A percentile compares a stretch with the other conserved stretches of the same genome.
These are phyloP conservation scores for Tulasnella sp. DNA, from an alignment of 768 basidiomycete genomes.

Conservation along the genomic window DNA sequence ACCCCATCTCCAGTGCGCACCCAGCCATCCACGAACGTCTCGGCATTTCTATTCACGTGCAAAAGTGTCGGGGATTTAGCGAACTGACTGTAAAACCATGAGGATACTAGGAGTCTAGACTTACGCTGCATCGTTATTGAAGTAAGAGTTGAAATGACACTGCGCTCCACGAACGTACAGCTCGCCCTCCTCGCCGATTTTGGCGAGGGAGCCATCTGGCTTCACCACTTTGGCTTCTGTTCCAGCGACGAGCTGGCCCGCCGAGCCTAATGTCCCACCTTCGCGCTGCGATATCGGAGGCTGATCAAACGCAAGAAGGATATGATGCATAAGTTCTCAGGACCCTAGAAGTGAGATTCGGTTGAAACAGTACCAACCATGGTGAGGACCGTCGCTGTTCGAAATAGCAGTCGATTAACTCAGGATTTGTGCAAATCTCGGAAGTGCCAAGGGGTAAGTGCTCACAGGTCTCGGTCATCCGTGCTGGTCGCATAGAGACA, in stretches of 20 bases:
- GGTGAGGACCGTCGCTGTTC: conserved; percentile 1
- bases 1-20: conserved; percentile 59
- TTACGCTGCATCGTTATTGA: conserved; percentile 15
- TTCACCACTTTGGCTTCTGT: conserved; percentile 19
- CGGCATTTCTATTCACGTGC: conserved; percentile 10
- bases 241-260: conserved; percentile 15
- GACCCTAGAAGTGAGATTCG: background rate
- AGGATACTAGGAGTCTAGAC: background rate
- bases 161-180: conserved; percentile 17
- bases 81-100: background rate
- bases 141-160: conserved; percentile 15
- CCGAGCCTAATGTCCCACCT: conserved; percentile 16
- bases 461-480: conserved; percentile 16
- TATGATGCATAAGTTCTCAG: too few species aligned
- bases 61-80: background rate
- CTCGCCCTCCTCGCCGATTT: conserved; percentile 18
- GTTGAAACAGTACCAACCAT: conserved; percentile 4
- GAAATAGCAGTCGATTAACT: background rate
- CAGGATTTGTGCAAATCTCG: background rate
- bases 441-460: background rate
- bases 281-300: conserved; percentile 2
- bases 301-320: conserved; percentile 1
- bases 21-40: conserved; percentile 32
- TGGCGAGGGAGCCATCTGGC: conserved; percentile 14
- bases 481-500: background rate